Evolutionary conservation across 352 stramenopile species (phyloP), one percentile per base, ranked within the genome.

Genomic region (Thalassiosira livingstoniorum): DNA sequence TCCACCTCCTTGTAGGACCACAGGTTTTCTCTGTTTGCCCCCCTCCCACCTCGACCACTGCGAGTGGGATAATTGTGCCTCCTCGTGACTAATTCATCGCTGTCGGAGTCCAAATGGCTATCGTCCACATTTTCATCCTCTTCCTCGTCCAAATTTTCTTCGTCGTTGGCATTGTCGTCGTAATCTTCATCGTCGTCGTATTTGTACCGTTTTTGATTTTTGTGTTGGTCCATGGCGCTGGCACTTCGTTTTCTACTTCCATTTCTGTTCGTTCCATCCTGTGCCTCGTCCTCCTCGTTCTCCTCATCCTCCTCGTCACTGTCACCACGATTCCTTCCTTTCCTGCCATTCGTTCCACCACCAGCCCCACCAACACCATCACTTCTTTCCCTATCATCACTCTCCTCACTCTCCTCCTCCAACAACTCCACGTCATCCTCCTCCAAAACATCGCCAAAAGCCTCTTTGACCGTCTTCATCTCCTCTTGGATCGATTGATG

Each of bases 401-500:
- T 55, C n/a, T 62, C 58, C 2, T 69, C 23, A 51, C 68, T 35
- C 54, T 54, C 31, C 21, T 45, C 72, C 11, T 80, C 75, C 62
- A 84, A 68, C 25, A 77, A 77, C 45, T 84, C 68, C 43, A 37
- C 66, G 63, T 85, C 82, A 57, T 81, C 72, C 10, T 86, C 77
- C 37, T 74, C 62, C 63, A 80, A 71, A 43, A 70, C 53, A 27
- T 23, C 73, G n/a, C 77, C 54, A 29, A 76, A 66, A 4, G 69
- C 67, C 29, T 76, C 78, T 45, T 67, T 75, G 45, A 78, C 71
- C 11, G 63, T 80, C 55, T 66, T 77, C 75, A 72, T 84, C 34
- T 86, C 78, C 13, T 61, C 66, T 31, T 55, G 45, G 2, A 83
- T 70, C 27, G 68, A 63, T 55, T 61, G 21, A 15, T 71, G 77